Percentiles rank a stretch among this genome's conserved stretches.
Conservation (phyloP, 179 eudicot genomes). For the Amaranthus tricolor region DNA sequence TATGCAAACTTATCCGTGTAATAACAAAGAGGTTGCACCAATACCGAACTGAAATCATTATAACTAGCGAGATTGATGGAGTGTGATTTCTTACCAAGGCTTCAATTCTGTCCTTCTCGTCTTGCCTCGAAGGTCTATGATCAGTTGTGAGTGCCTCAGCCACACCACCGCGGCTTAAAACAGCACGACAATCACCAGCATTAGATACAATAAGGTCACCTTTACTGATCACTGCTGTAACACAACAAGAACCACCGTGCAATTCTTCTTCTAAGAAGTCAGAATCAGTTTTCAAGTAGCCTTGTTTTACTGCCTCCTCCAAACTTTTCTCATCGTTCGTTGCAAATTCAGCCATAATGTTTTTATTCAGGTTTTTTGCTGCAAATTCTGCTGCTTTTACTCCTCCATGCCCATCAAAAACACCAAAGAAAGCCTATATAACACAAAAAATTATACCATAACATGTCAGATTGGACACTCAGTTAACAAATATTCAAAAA, state of each 20-base stretch:
- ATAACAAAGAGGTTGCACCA: too few species aligned
- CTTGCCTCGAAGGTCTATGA: conserved; percentile 80
- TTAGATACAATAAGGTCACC: conserved; percentile 78
- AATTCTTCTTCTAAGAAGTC: conserved; percentile 54
- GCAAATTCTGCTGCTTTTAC: conserved; percentile 74
- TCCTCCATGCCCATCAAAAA: conserved; percentile 98
- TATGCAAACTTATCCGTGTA: too few species aligned
- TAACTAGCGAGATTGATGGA: not conserved
- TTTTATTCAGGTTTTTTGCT: conserved; percentile 59
- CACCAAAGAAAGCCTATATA: conserved; percentile 77
- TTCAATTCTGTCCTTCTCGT: conserved; percentile 70
- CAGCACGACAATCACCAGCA: conserved; percentile 96
- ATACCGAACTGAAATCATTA: too few species aligned
- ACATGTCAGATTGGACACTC: conserved; percentile 8
- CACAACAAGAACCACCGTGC: conserved; percentile 80
- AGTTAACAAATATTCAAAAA: not conserved
- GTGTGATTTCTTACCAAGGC: conserved; percentile 47
- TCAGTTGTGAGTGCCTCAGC: conserved; percentile 80
- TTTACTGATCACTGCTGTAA: conserved; percentile 60
- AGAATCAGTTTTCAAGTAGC: conserved; percentile 73
- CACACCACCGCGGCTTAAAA: conserved; percentile 63
- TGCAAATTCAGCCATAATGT: conserved; percentile 52
- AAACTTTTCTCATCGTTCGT: conserved; percentile 27
- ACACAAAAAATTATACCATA: conserved; percentile 2
- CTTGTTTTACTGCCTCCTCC: conserved; percentile 54